phyloP scores from a whole-genome alignment of 345 rosid species.

The Chamaenerion angustifolium region DNA sequence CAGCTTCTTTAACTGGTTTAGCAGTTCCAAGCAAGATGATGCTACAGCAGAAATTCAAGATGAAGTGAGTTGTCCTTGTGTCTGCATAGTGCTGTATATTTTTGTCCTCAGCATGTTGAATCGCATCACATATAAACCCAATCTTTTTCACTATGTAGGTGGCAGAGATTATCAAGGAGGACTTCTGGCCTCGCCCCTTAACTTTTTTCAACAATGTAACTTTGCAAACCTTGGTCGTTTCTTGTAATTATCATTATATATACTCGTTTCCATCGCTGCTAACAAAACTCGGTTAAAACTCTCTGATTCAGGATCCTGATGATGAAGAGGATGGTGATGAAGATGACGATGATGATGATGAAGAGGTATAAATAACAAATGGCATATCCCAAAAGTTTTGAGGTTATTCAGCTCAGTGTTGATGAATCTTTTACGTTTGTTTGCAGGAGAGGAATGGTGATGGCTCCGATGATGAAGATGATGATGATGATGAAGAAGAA shows the following conservation, averaged over 20 bases:
- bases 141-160: constrained; percentile 29
- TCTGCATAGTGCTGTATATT: neutral
- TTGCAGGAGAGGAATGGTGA: constrained; percentile 12
- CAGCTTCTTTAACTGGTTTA: constrained; percentile 92
- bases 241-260: neutral
- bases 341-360: constrained; percentile 57
- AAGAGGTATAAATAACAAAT: constrained; percentile 26
- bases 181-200: constrained; percentile 89
- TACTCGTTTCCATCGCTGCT: constrained; percentile 1
- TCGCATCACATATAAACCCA: neutral
- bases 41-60: constrained; percentile 50
- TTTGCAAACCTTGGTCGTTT: neutral
- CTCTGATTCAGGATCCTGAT: constrained; percentile 46
- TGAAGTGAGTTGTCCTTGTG: constrained; percentile 36
- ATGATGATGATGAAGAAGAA: constrained; percentile 11
- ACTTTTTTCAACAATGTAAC: constrained; percentile 71
- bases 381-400: neutral
- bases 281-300: neutral
- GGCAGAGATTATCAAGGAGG: constrained; percentile 89
- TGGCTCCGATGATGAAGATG: constrained; percentile 12
- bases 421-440: neutral
- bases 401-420: neutral
- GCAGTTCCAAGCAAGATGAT: constrained; percentile 42
- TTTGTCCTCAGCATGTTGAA: neutral
- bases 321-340: constrained; percentile 47